Percentiles rank a stretch among this genome's conserved stretches.
Evolutionary conservation across 2,329 filamentous ascomycete species (phyloP).

Genomic region (Aspergillus carbonarius): DNA sequence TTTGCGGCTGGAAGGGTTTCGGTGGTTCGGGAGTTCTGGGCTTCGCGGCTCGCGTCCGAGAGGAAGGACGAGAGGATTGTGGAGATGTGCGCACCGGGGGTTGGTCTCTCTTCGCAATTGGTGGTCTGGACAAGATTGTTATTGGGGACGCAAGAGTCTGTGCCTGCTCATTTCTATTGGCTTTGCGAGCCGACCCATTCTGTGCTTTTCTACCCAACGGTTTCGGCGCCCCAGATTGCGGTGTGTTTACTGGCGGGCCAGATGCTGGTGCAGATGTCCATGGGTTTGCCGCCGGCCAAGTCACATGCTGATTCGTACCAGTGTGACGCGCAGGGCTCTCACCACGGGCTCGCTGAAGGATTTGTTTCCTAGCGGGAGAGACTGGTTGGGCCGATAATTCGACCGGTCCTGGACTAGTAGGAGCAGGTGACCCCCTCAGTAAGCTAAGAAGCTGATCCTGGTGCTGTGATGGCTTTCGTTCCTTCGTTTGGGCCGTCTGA

Average conservation of each 20-base stretch:
- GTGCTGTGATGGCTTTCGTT: conserved; percentile 34
- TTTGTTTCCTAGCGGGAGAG: conserved; percentile 34
- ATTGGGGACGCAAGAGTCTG: conserved; percentile 34
- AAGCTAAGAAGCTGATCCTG: conserved; percentile 39
- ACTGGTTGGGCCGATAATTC: conserved; percentile 49
- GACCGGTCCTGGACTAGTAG: conserved; percentile 36
- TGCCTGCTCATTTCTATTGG: conserved; percentile 20
- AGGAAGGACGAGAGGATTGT: conserved; percentile 13
- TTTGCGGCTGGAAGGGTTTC: conserved; percentile 55
- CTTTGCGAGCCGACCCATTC: conserved; percentile 24
- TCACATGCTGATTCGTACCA: conserved; percentile 17
- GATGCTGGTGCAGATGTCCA: conserved; percentile 41
- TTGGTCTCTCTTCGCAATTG: conserved; percentile 30
- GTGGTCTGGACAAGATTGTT: conserved; percentile 39
- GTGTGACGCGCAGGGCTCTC: conserved; percentile 16
- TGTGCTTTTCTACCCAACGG: conserved; percentile 24
- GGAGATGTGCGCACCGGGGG: conserved; percentile 6
- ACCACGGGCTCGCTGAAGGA: conserved; percentile 31
- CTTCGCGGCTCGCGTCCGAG: conserved; percentile 18
- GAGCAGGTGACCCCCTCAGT: conserved; percentile 27
- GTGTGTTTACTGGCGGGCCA: conserved; percentile 38
- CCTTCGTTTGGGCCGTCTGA: conserved; percentile 10
- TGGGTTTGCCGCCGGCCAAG: conserved; percentile 9
- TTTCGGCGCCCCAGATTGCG: conserved; percentile 36
- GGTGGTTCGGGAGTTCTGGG: conserved; percentile 32